Evolutionary conservation across 495 filamentous ascomycete genomes (phyloP).

Genomic region (Penicillium psychrofluorescens): DNA sequence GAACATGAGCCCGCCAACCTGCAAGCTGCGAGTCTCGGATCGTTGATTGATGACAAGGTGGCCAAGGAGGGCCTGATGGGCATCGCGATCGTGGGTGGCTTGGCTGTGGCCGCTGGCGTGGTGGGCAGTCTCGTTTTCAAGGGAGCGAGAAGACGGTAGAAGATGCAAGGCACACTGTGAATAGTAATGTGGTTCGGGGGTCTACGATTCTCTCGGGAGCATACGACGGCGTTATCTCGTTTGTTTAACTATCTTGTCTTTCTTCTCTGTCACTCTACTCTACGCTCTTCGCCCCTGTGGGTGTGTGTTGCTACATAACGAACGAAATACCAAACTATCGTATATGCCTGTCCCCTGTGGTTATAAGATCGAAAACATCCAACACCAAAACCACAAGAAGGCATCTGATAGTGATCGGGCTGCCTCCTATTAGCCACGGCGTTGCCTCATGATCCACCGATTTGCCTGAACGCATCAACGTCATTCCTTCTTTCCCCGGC

Average conservation of each 20-base stretch:
- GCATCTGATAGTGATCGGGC: conserved; percentile 20
- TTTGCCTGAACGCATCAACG: no score
- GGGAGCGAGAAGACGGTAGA: conserved; percentile 52
- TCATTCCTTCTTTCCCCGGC: no score
- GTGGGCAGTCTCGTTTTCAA: conserved; percentile 79
- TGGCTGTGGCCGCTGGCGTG: conserved; percentile 88
- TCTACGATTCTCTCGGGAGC: neutral
- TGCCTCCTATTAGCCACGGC: conserved; percentile 1
- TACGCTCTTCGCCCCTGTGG: neutral
- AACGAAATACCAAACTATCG: neutral
- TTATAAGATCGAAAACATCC: no score
- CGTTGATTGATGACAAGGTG: conserved; percentile 91
- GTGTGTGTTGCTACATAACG: no score
- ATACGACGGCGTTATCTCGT: neutral
- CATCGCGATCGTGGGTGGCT: conserved; percentile 91
- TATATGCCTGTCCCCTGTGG: neutral
- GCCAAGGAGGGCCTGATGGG: conserved; percentile 89
- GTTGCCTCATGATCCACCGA: neutral
- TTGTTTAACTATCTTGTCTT: no score
- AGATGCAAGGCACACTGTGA: conserved; percentile 36
- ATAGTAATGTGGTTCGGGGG: no score
- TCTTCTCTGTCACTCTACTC: neutral
- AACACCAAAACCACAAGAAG: neutral
- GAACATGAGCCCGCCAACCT: conserved; percentile 85
- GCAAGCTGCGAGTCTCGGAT: conserved; percentile 76